phyloP scores from a whole-genome alignment of 768 basidiomycete species.

The Mycena floridula region DNA sequence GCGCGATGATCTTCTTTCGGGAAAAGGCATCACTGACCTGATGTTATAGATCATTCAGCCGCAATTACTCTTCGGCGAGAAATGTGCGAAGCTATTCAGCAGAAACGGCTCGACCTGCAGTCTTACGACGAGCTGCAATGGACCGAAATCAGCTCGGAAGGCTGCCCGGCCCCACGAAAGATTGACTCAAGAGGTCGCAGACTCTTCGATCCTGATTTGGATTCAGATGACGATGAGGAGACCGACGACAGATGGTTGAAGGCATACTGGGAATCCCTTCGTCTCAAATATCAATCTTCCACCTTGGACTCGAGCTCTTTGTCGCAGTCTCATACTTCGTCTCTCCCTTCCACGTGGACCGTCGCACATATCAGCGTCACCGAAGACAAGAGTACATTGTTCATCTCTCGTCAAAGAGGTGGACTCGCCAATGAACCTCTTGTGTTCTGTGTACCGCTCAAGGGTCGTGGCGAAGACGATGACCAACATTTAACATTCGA shows the following conservation, averaged over 20 bases:
- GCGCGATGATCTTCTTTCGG: conserved; percentile 9
- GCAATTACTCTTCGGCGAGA: conserved; percentile 82
- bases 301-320: conserved; percentile 34
- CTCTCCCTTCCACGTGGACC: conserved; percentile 75
- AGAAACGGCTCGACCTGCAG: conserved; percentile 50
- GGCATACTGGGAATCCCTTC: conserved; percentile 59
- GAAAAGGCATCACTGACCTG: no score
- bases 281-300: conserved; percentile 46
- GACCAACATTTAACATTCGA: conserved; percentile 70
- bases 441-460: conserved; percentile 85
- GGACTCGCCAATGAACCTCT: conserved; percentile 45
- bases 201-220: conserved; percentile 14
- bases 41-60: conserved; percentile 55
- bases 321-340: conserved; percentile 31
- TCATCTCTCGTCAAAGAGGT: conserved; percentile 73
- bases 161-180: conserved; percentile 29
- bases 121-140: conserved; percentile 65
- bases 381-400: conserved; percentile 75
- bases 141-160: conserved; percentile 50
- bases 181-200: conserved; percentile 3
- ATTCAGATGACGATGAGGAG: conserved; percentile 31
- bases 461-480: conserved; percentile 72
- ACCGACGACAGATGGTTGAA: conserved; percentile 29
- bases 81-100: conserved; percentile 72
- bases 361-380: conserved; percentile 80